Percentiles rank a stretch among this genome's conserved stretches.
Conservation (phyloP, 768 basidiomycete genomes). For the Tricholoma furcatifolium region DNA sequence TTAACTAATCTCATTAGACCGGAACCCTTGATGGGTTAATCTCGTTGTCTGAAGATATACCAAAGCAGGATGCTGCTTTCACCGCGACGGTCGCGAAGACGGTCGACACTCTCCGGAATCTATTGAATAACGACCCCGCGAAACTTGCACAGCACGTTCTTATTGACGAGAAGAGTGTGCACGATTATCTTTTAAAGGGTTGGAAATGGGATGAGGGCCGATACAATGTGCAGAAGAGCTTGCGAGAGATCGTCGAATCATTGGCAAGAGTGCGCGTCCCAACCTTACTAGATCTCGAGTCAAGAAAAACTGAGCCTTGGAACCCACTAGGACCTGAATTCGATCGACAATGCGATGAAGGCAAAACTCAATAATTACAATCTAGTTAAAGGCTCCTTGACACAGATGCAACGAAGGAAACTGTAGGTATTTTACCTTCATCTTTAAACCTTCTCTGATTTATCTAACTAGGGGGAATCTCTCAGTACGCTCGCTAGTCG, state of each 20-base stretch:
- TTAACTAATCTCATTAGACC: constrained; percentile 50
- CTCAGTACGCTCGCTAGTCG: constrained; percentile 84
- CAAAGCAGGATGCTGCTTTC: constrained; percentile 88
- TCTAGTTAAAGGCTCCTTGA: constrained; percentile 87
- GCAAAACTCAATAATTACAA: constrained; percentile 90
- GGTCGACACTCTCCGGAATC: constrained; percentile 89
- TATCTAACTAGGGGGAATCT: constrained; percentile 75
- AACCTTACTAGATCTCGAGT: not conserved
- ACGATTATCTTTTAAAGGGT: constrained; percentile 72
- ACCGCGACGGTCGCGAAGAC: constrained; percentile 87
- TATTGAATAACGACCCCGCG: constrained; percentile 83
- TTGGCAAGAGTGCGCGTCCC: constrained; percentile 69
- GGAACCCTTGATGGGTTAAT: constrained; percentile 92
- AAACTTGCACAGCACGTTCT: constrained; percentile 75
- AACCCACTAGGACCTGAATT: constrained; percentile 76
- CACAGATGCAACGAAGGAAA: constrained; percentile 93
- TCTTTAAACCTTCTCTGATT: constrained; percentile 11
- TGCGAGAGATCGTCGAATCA: constrained; percentile 82
- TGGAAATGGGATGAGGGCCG: constrained; percentile 97
- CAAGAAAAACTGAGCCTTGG: constrained; percentile 8
- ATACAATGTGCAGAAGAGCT: constrained; percentile 79
- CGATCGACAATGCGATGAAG: constrained; percentile 94
- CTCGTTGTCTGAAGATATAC: constrained; percentile 85
- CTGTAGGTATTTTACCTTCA: constrained; percentile 45
- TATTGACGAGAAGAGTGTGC: constrained; percentile 76